Percentiles rank a stretch among this genome's conserved stretches.
Conservation (phyloP, 306 rosid genomes). For the Boehmeria nivea region DNA sequence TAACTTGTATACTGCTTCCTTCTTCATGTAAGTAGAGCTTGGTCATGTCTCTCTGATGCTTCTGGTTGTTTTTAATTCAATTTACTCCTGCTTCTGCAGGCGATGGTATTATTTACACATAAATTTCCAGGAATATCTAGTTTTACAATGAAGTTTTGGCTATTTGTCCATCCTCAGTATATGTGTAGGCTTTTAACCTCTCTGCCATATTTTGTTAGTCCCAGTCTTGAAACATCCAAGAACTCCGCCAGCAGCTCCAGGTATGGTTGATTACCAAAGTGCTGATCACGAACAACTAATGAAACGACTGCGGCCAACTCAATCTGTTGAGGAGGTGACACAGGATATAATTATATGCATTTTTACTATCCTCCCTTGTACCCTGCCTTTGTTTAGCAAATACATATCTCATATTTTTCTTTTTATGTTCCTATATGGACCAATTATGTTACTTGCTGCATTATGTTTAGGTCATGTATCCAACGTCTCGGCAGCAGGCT, state of each 20-base stretch:
- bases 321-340: conserved; percentile 67
- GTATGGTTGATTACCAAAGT: conserved; percentile 65
- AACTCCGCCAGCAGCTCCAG: conserved; percentile 60
- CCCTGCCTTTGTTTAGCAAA: no score
- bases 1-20: background rate
- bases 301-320: conserved; percentile 63
- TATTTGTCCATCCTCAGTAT: no score
- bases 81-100: background rate
- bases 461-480: conserved; percentile 58
- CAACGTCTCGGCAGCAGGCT: conserved; percentile 51
- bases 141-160: no score
- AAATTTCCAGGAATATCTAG: no score
- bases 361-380: no score
- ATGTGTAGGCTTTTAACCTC: no score
- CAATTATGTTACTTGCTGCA: conserved; percentile 18
- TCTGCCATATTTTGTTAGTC: conserved; percentile 30
- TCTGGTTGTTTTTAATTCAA: background rate
- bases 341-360: no score
- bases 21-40: background rate
- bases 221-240: conserved; percentile 69
- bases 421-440: no score
- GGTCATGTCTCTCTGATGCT: background rate
- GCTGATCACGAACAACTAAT: conserved; percentile 69
- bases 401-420: no score
- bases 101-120: background rate